Evolutionary conservation across 2,329 filamentous ascomycete genomes (phyloP).

Genomic region (Neofusicoccum cordaticola): DNA sequence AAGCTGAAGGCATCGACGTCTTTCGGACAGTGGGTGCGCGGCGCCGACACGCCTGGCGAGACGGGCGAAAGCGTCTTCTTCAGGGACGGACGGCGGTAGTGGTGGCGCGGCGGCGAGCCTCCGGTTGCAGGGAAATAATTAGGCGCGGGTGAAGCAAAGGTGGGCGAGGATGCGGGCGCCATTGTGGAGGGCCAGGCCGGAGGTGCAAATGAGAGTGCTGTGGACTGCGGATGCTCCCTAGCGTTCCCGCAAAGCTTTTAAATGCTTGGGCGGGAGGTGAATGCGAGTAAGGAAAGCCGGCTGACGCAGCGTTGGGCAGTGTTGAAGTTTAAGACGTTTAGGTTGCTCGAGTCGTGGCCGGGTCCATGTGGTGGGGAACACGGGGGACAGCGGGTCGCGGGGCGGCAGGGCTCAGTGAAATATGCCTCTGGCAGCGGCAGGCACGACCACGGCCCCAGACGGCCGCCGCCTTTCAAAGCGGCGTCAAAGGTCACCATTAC

Average conservation of each 20-base stretch:
- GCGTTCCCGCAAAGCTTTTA: conserved; percentile 7
- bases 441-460: not conserved
- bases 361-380: conserved; percentile 15
- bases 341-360: not conserved
- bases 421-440: not conserved
- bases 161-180: not conserved
- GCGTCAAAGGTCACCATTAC: conserved; percentile 2
- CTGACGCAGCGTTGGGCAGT: conserved; percentile 8
- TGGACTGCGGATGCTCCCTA: conserved; percentile 8
- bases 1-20: conserved; percentile 39
- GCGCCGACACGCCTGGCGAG: conserved; percentile 20
- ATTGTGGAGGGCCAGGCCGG: not conserved
- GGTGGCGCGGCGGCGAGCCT: conserved; percentile 10
- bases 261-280: not conserved
- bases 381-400: conserved; percentile 11
- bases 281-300: not conserved
- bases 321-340: not conserved
- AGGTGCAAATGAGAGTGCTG: not conserved
- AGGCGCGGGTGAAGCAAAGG: not conserved
- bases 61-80: conserved; percentile 3
- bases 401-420: conserved; percentile 10
- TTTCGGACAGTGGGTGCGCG: conserved; percentile 30
- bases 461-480: not conserved
- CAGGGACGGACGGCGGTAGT: conserved; percentile 12
- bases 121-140: conserved; percentile 1